These are phyloP conservation scores for Diversispora eburnea DNA, from an alignment of 192 early-diverging fungal genomes.

Conservation along the genomic window DNA sequence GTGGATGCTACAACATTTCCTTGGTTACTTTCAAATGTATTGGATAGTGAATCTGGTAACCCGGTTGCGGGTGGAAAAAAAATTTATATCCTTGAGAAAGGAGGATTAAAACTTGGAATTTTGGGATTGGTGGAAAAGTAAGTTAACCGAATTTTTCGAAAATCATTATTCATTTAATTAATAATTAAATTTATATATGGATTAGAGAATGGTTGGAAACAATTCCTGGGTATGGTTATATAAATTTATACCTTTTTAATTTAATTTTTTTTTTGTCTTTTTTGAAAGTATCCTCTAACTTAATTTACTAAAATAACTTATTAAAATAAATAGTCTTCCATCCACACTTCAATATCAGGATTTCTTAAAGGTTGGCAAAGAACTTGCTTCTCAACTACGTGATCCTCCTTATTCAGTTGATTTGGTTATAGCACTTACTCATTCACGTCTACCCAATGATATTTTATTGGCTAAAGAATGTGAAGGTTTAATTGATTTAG, in stretches of 20 bases:
- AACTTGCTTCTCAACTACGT: slow-evolving; percentile 38
- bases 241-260: background rate
- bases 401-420: slow-evolving; percentile 48
- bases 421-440: slow-evolving; percentile 67
- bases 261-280: no score
- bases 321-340: slow-evolving; percentile 40
- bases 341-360: slow-evolving; percentile 56
- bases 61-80: slow-evolving; percentile 36
- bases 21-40: slow-evolving; percentile 68
- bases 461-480: slow-evolving; percentile 50
- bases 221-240: slow-evolving; percentile 43
- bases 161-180: background rate
- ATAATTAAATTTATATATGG: background rate
- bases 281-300: background rate
- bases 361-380: slow-evolving; percentile 46
- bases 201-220: slow-evolving; percentile 64
- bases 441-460: slow-evolving; percentile 71
- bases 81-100: slow-evolving; percentile 45
- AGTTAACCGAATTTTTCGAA: background rate
- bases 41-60: slow-evolving; percentile 38
- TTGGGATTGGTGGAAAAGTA: slow-evolving; percentile 67
- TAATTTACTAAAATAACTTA: background rate
- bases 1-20: slow-evolving; percentile 58
- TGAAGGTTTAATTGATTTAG: slow-evolving; percentile 55
- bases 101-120: slow-evolving; percentile 56